Base-by-base conservation (phyloP, 1,139 yeast genomes). In the Komagataea norvegica region DNA sequence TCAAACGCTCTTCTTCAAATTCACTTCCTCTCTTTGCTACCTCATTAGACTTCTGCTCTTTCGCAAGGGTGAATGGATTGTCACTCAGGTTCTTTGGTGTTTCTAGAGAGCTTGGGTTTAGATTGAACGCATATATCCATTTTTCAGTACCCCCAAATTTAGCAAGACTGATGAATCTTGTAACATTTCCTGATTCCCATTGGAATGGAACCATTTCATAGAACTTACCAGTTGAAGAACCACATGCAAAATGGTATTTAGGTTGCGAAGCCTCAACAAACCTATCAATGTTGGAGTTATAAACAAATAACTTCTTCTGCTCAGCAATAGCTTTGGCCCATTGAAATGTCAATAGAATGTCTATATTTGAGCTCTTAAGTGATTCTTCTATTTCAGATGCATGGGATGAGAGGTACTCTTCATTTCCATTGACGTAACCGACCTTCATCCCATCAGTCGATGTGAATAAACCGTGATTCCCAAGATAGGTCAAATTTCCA, bases 121-220 rank as follows among this genome's bases (percentile, higher is more conserved):
- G 52, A 32, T 67, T 70, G 49, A 82, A 82, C 0, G 91, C 93
- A 59, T 83, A 83, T 45, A 77, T 79, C 89, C 91, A 84, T 58
- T 78, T 79, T 6, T 64, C 65, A 3, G 61, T 62, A 9, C 72
- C 62, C 0, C 79, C 82, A 52, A 72, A 79, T 40, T 68, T 66
- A 0, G 75, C 82, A 34, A 83, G 56, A 54, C 87, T 79, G 17
- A 83, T 70, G 50, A 81, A 82, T 38, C 91, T 64, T 0, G 85
- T 74, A 1, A 68, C 61, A 21, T 42, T 37, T 4, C 48, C 46
- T 16, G 49, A 49, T 2, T 51, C 49, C 85, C 87, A 80, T 33
- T 59, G 52, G 48, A 80, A 82, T 1, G 88, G 82, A 8, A 64
- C 60, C 33, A 72, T 60, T 48, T 83, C 93, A 43, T 64, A 67